phyloP scores from a whole-genome alignment of 2,329 filamentous ascomycete genomes.

The Aspergillus sp. region DNA sequence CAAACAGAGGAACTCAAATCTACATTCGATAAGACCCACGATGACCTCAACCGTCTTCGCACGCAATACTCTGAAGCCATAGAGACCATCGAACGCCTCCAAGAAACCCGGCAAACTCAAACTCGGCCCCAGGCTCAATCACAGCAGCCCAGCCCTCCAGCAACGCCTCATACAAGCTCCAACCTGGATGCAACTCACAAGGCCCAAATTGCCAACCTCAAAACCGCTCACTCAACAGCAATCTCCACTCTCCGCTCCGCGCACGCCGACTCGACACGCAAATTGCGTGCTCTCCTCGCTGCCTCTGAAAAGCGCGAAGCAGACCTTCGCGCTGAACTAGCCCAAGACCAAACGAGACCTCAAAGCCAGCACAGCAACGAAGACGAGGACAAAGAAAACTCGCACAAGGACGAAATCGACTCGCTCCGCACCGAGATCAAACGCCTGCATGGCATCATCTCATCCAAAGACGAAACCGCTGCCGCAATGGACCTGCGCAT shows the following conservation, averaged over 20 bases:
- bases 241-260: constrained; percentile 38
- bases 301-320: constrained; percentile 37
- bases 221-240: constrained; percentile 37
- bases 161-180: constrained; percentile 25
- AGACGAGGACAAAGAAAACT: background rate
- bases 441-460: constrained; percentile 34
- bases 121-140: background rate
- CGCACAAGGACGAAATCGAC: constrained; percentile 19
- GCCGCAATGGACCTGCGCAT: constrained; percentile 41
- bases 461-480: constrained; percentile 42
- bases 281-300: constrained; percentile 34
- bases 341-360: constrained; percentile 11
- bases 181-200: constrained; percentile 32
- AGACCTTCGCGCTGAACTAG: constrained; percentile 33
- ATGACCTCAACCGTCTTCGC: constrained; percentile 30
- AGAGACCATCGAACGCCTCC: constrained; percentile 30
- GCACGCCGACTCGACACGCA: constrained; percentile 37
- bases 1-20: constrained; percentile 36
- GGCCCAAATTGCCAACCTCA: constrained; percentile 36
- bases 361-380: background rate
- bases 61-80: constrained; percentile 33
- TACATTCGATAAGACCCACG: constrained; percentile 31
- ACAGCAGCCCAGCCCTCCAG: constrained; percentile 33
- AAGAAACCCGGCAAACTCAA: constrained; percentile 20
- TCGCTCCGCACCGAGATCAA: constrained; percentile 34